These are phyloP conservation scores for Pyricularia pennisetigena DNA, from an alignment of 2,329 filamentous ascomycete species.

Conservation along the genomic window DNA sequence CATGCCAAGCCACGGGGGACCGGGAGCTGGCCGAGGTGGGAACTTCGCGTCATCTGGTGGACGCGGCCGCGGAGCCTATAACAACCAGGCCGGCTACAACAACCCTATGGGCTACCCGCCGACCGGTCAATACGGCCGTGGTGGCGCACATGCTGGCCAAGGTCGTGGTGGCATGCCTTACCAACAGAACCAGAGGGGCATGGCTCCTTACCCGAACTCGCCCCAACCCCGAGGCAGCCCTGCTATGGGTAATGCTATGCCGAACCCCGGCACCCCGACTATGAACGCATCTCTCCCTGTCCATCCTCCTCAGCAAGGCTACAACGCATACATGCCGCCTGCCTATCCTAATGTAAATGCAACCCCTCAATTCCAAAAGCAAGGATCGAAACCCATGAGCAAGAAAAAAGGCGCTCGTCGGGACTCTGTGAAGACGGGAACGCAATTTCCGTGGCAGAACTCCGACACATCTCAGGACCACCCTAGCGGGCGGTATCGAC, in stretches of 20 bases:
- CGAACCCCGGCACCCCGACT: constrained; percentile 52
- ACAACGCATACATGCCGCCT: constrained; percentile 4
- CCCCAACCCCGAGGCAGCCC: constrained; percentile 59
- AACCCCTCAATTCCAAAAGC: constrained; percentile 20
- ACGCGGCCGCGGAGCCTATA: constrained; percentile 37
- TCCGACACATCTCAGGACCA: constrained; percentile 25
- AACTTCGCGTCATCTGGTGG: constrained; percentile 34
- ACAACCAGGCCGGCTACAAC: constrained; percentile 37
- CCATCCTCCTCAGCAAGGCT: constrained; percentile 20
- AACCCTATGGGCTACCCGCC: constrained; percentile 33
- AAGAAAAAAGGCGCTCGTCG: constrained; percentile 36
- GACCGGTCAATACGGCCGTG: constrained; percentile 24
- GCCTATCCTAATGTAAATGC: constrained; percentile 50
- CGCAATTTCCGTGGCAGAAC: constrained; percentile 26
- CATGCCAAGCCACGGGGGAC: constrained; percentile 51
- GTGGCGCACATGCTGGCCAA: constrained; percentile 34
- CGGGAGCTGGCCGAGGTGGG: constrained; percentile 45
- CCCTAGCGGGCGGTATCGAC: constrained; percentile 26
- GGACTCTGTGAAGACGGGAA: constrained; percentile 19
- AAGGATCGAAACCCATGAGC: constrained; percentile 10
- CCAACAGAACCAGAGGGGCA: constrained; percentile 1
- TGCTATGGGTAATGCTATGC: constrained; percentile 54
- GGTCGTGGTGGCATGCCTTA: constrained; percentile 37
- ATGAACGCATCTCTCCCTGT: constrained; percentile 60
- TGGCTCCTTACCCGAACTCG: constrained; percentile 46